phyloP scores from a whole-genome alignment of 352 stramenopile species.

The Thraustochytrium striatum region DNA sequence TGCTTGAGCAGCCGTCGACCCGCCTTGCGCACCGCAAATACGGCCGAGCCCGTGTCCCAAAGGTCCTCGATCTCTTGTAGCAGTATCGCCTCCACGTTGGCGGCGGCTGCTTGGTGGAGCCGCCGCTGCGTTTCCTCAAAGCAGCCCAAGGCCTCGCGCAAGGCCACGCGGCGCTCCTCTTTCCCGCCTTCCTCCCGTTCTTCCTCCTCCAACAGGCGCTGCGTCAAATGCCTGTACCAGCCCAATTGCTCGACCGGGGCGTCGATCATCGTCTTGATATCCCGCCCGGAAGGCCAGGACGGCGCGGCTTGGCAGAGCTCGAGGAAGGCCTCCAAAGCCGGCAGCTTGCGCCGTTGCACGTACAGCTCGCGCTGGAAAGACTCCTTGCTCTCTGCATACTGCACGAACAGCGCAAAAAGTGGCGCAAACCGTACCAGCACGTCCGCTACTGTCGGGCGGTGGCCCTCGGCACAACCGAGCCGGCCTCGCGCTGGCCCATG shows the following conservation, averaged over 20 bases:
- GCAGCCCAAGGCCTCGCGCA: background rate
- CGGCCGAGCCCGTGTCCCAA: conserved; percentile 3
- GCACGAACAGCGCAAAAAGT: conserved; percentile 17
- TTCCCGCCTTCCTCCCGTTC: too few relatives aligned
- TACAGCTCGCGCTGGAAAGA: background rate
- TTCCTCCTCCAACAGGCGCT: too few relatives aligned
- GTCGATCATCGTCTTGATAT: background rate
- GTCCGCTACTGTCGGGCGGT: background rate
- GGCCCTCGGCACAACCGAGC: background rate
- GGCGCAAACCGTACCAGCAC: conserved; percentile 30
- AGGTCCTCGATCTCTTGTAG: background rate
- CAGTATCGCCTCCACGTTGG: background rate
- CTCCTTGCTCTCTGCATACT: conserved; percentile 38
- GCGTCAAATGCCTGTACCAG: background rate
- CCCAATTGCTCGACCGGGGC: background rate
- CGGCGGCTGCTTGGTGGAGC: background rate
- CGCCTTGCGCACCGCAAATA: conserved; percentile 15
- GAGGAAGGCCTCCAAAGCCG: background rate
- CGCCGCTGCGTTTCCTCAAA: background rate
- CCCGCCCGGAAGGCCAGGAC: background rate
- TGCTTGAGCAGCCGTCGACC: conserved; percentile 19
- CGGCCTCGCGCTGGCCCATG: background rate
- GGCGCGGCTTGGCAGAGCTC: background rate
- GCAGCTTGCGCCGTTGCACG: background rate
- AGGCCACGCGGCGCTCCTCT: background rate